These are phyloP conservation scores for Lablab purpureus DNA, from an alignment of 306 rosid genomes.

Conservation along the genomic window DNA sequence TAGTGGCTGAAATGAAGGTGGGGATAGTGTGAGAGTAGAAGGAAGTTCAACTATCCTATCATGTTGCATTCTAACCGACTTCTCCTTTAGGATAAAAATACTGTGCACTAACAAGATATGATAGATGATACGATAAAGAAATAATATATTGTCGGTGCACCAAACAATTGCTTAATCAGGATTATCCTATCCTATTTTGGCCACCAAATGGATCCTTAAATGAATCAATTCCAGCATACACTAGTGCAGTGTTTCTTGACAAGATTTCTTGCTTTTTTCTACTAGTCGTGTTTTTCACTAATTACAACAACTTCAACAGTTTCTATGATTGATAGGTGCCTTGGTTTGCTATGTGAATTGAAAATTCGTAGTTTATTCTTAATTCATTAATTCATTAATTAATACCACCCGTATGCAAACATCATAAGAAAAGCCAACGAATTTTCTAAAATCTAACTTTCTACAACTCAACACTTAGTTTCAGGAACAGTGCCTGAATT, in stretches of 20 bases:
- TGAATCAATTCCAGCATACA: slow-evolving; percentile 24
- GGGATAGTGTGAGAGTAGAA: too few species aligned
- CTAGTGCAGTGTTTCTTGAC: background rate
- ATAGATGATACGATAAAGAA: too few species aligned
- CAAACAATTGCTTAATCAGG: too few species aligned
- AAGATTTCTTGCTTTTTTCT: background rate
- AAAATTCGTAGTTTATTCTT: background rate
- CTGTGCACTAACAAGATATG: too few species aligned
- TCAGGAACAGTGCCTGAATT: background rate
- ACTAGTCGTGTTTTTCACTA: background rate
- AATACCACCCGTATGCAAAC: background rate
- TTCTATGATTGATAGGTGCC: slow-evolving; percentile 4
- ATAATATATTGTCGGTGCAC: too few species aligned
- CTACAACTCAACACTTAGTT: background rate
- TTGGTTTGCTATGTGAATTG: background rate
- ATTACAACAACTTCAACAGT: background rate
- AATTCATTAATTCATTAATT: background rate
- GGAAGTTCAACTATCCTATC: too few species aligned
- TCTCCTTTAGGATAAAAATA: too few species aligned
- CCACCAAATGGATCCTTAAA: too few species aligned
- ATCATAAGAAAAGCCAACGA: background rate
- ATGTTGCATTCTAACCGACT: too few species aligned
- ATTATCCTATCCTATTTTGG: too few species aligned
- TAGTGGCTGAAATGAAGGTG: too few species aligned
- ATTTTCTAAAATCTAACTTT: background rate